Evolutionary conservation across 2,329 filamentous ascomycete genomes (phyloP), one percentile per base, ranked within the genome.

Genomic region (Bimuria novae-zelandiae): DNA sequence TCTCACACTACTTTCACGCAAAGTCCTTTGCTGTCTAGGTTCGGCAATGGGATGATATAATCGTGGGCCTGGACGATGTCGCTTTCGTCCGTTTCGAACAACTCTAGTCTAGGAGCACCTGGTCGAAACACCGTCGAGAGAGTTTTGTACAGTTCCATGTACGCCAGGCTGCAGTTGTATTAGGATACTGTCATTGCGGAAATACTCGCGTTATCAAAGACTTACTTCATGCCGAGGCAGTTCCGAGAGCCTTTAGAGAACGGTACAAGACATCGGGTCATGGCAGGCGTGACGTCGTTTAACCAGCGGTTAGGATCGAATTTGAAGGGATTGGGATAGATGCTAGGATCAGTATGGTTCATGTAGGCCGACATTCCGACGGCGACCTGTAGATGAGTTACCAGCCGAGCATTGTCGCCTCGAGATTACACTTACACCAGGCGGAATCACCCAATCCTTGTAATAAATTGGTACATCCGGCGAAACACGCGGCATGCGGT

Each of bases 321-420:
- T 6, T 21, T 12, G 16, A 50, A 48, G 14, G 52, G 55, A 50
- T 60, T 16, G 47, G 53, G 29, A 55, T 56, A 50, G 39, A 50
- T 14, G 41, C 11, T 23, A 2, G 61, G 54, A 29, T 67, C 65
- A 23, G 69, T 61, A 43, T 77, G 76, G 51, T 78, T 71, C 43
- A 52, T 39, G 22, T 48, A 52, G 12, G 43, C 36, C 7, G 50
- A 52, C 50, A 52, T 52, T 29, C 43, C 50, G 16, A 52, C 43
- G 8, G 50, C 27, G 17, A 52, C 37, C 36, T 50, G 27, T 22
- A 4, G 10, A 21, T 12, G 14, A 4, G 10, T 44, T 17, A 44
- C 22, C 19, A 16, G 2, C 14, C 11, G 17, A 21, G 33, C 16
- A n/a, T 10, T 14, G 21, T 14, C 8, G 3, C 6, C 10, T 27